Conservation (phyloP, 2,329 filamentous ascomycete species). For the Cercospora sp. region DNA sequence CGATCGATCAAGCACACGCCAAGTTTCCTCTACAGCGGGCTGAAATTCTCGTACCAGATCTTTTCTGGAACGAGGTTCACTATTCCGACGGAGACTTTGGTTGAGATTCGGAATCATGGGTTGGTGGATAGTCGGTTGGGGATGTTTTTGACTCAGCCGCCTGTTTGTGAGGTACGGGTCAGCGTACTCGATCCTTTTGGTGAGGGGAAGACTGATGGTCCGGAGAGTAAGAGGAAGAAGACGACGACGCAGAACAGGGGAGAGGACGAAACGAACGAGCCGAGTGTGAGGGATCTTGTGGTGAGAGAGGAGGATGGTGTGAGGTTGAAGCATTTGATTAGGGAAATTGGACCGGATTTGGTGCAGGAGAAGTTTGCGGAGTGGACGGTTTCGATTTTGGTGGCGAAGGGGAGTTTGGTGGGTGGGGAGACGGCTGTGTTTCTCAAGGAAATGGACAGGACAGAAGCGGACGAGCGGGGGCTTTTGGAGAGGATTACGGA, state of each 20-base stretch:
- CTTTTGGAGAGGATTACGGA: not conserved
- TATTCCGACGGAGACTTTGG: not conserved
- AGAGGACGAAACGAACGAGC: not conserved
- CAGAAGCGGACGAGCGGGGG: not conserved
- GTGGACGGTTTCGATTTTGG: not conserved
- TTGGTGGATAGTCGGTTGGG: not conserved
- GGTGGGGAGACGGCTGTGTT: not conserved
- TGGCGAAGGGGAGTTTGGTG: not conserved
- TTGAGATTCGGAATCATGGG: not conserved
- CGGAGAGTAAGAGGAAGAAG: not conserved
- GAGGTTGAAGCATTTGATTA: not conserved
- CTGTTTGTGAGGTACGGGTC: not conserved
- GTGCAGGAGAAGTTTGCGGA: not conserved
- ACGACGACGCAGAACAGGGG: not conserved
- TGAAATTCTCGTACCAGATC: not conserved
- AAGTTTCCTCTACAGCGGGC: not conserved
- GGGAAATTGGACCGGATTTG: not conserved
- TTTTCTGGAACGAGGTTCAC: not conserved
- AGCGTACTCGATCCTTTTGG: not conserved
- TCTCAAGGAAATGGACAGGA: not conserved
- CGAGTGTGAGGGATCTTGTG: not conserved
- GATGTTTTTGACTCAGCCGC: not conserved
- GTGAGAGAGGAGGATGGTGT: not conserved
- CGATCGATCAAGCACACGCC: not conserved
- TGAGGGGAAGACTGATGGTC: not conserved